Evolutionary conservation across 257 asterid genomes (phyloP), one percentile per base, ranked within the genome.

Genomic region (Solanum phureja): DNA sequence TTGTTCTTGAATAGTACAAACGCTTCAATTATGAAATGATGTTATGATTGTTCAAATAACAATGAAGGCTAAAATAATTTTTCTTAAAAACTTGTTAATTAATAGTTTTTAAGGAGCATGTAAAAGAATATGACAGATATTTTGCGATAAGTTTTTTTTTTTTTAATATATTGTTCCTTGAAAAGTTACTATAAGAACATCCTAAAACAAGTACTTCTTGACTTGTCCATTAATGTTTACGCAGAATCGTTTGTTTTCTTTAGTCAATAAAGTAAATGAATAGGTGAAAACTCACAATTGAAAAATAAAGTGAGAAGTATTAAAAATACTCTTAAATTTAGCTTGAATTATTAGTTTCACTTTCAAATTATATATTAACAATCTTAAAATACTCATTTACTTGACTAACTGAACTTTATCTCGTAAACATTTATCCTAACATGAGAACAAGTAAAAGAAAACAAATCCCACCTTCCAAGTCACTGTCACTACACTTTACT

Each of bases 381-480:
- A 0, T 0, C 4, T 56, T 56, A 56, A 56, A 56, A 56, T 0
- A 56, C 10, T 6, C 0, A 18, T 56, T 19, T 56, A 56, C 10
- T 0, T 18, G 1, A 56, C 1, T 18, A 56, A 18, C n/a, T 3
- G 0, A 56, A 56, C 0, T 1, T 49, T 49, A 49, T 49, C 8
- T 49, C 8, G 23, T 14, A 49, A 49, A 14, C 21, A 49, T 49
- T 46, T 49, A 2, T 16, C 8, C 8, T 0, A 14, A 49, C 24
- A 44, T 79, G 19, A 46, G 31, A 31, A 49, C 37, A 74, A 83
- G 77, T 19, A 88, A 88, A 82, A 85, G 75, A 64, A 31, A 85
- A 85, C 16, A 87, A 88, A 88, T 49, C 82, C 86, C 34, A 86
- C 44, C 84, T 35, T 84, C 77, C 24, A 84, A 38, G 58, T 46